phyloP scores from a whole-genome alignment of 768 basidiomycete species.

The Calocera cornea region DNA sequence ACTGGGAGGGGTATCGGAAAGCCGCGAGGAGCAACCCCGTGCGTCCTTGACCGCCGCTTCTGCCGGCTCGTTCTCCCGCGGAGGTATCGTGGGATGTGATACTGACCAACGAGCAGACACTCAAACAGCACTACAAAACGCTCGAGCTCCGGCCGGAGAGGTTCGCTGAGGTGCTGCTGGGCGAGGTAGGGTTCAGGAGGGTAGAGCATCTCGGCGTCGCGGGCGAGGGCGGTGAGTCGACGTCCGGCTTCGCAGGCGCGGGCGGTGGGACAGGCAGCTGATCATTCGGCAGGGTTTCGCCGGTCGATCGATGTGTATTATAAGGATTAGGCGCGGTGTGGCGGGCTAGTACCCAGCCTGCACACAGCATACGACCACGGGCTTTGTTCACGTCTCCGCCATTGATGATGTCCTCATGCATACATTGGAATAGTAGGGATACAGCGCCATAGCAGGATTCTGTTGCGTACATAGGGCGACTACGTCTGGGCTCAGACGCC shows the following conservation, averaged over 20 bases:
- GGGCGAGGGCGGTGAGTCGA: slow-evolving; percentile 49
- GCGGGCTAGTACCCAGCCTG: too few relatives aligned
- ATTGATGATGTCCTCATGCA: too few relatives aligned
- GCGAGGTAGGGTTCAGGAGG: slow-evolving; percentile 44
- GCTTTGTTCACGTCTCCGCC: too few relatives aligned
- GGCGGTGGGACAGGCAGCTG: not conserved
- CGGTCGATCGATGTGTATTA: slow-evolving; percentile 50
- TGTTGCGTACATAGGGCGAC: too few relatives aligned
- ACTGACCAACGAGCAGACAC: slow-evolving; percentile 23
- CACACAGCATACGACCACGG: too few relatives aligned
- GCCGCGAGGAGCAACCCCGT: slow-evolving; percentile 57
- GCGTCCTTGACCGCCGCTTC: slow-evolving; percentile 6
- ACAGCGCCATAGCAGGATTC: too few relatives aligned
- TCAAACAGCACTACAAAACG: slow-evolving; percentile 46
- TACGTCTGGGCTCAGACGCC: too few relatives aligned
- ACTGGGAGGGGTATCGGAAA: slow-evolving; percentile 73
- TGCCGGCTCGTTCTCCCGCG: not conserved
- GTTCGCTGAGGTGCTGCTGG: slow-evolving; percentile 40
- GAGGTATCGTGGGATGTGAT: not conserved
- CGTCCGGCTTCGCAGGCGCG: not conserved
- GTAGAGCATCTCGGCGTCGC: slow-evolving; percentile 37
- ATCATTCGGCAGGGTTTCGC: slow-evolving; percentile 36
- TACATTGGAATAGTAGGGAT: too few relatives aligned
- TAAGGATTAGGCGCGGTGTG: slow-evolving; percentile 33
- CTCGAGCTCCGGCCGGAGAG: slow-evolving; percentile 49